Conservation (phyloP, 2,329 filamentous ascomycete genomes). For the Colletotrichum sp. region DNA sequence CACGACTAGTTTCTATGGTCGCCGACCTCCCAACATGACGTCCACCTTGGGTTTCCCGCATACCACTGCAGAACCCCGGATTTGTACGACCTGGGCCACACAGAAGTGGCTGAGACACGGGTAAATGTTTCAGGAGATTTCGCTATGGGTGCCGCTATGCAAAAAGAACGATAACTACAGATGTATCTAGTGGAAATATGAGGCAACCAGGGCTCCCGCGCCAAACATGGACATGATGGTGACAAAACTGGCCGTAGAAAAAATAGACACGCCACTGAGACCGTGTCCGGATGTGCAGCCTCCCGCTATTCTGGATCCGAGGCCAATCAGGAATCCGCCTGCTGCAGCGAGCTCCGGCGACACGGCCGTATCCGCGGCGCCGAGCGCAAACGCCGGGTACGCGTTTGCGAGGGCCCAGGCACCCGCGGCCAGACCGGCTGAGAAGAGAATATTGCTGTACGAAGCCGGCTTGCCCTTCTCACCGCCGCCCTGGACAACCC, state of each 20-base stretch:
- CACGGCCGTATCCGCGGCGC: constrained; percentile 31
- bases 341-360: constrained; percentile 44
- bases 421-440: constrained; percentile 53
- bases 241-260: constrained; percentile 66
- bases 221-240: constrained; percentile 64
- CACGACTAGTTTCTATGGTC: not conserved
- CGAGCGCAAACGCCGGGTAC: constrained; percentile 33
- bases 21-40: not conserved
- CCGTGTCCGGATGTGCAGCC: constrained; percentile 75
- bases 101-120: not conserved
- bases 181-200: constrained; percentile 21
- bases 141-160: not conserved
- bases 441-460: constrained; percentile 55
- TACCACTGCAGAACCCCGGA: not conserved
- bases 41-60: not conserved
- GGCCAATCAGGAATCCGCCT: constrained; percentile 62
- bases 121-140: not conserved
- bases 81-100: not conserved
- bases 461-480: constrained; percentile 32
- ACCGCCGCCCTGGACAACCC: constrained; percentile 35
- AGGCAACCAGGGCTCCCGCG: constrained; percentile 41
- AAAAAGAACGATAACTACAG: not conserved
- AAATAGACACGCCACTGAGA: constrained; percentile 68
- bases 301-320: constrained; percentile 67
- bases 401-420: constrained; percentile 42